Conservation (phyloP, 257 asterid species). For the Plantago major region DNA sequence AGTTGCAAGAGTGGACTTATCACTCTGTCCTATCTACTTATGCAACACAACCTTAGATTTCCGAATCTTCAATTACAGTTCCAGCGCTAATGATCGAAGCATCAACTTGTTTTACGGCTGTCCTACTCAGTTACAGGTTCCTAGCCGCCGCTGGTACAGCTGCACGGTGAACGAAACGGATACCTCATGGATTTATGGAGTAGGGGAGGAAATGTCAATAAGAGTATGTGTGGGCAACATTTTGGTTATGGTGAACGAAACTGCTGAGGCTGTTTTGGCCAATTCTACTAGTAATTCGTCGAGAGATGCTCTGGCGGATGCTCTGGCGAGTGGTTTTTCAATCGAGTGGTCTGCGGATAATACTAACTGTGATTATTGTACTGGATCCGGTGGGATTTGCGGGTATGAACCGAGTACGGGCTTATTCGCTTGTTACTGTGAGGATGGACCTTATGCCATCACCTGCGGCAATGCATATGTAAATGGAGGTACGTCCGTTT, state of each 20-base stretch:
- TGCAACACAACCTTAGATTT: too few species aligned
- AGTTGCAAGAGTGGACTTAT: not conserved
- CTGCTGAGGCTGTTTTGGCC: not conserved
- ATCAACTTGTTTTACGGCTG: not conserved
- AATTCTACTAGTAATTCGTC: not conserved
- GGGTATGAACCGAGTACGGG: too few species aligned
- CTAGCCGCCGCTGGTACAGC: not conserved
- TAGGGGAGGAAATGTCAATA: too few species aligned
- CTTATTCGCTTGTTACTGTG: conserved; percentile 6
- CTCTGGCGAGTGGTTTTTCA: not conserved
- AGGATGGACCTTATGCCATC: not conserved
- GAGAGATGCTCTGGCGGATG: not conserved
- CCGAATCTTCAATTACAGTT: not conserved
- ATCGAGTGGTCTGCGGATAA: not conserved
- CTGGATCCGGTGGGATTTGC: too few species aligned
- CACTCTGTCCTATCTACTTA: not conserved
- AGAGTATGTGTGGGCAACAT: not conserved
- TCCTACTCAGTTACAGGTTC: not conserved
- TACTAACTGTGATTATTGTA: too few species aligned
- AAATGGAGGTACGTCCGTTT: conserved; percentile 8
- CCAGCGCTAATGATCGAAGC: not conserved
- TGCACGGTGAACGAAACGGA: not conserved
- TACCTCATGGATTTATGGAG: not conserved
- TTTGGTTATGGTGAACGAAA: conserved; percentile 3
- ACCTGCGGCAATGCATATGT: not conserved